A percentile compares a stretch with the other conserved stretches of the same genome.
Evolutionary conservation across 2,329 filamentous ascomycete genomes (phyloP).

Genomic region (Ophiostoma ips): DNA sequence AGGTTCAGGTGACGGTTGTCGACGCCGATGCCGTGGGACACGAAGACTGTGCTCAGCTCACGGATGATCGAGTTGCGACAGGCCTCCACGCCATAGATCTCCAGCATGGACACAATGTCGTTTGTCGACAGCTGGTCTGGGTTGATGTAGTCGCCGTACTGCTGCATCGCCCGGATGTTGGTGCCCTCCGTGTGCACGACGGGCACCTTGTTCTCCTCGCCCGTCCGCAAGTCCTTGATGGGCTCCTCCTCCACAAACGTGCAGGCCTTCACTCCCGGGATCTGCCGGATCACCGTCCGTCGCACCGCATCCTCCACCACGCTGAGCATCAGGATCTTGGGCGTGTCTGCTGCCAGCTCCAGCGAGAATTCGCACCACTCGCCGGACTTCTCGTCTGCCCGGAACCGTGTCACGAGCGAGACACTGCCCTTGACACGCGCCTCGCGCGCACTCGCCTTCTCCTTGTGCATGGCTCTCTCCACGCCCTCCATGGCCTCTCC

Average conservation of each 20-base stretch:
- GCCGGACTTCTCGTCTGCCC: conserved; percentile 62
- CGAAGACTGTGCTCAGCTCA: conserved; percentile 77
- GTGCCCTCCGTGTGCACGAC: conserved; percentile 70
- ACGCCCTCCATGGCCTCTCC: conserved; percentile 22
- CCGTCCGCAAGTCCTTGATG: conserved; percentile 31
- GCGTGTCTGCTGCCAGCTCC: conserved; percentile 63
- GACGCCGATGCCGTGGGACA: conserved; percentile 79
- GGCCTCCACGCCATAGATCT: conserved; percentile 84
- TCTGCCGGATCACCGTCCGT: conserved; percentile 74
- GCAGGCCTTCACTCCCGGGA: conserved; percentile 61
- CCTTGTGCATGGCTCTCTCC: conserved; percentile 11
- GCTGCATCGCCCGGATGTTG: conserved; percentile 83
- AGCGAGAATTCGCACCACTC: conserved; percentile 69
- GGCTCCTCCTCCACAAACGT: conserved; percentile 50
- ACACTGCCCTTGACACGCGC: conserved; percentile 50
- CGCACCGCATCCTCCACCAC: conserved; percentile 71
- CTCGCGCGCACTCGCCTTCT: conserved; percentile 36
- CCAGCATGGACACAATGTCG: conserved; percentile 75
- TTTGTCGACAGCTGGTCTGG: conserved; percentile 81
- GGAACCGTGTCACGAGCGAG: conserved; percentile 59
- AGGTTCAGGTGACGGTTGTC: conserved; percentile 87
- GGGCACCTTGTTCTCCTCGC: conserved; percentile 33
- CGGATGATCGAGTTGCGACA: conserved; percentile 74
- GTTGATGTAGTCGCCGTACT: conserved; percentile 73
- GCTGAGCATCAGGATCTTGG: conserved; percentile 87